A percentile compares a stretch with the other conserved stretches of the same genome.
Conservation (phyloP, 2,329 filamentous ascomycete genomes). For the Penicillium sp. region DNA sequence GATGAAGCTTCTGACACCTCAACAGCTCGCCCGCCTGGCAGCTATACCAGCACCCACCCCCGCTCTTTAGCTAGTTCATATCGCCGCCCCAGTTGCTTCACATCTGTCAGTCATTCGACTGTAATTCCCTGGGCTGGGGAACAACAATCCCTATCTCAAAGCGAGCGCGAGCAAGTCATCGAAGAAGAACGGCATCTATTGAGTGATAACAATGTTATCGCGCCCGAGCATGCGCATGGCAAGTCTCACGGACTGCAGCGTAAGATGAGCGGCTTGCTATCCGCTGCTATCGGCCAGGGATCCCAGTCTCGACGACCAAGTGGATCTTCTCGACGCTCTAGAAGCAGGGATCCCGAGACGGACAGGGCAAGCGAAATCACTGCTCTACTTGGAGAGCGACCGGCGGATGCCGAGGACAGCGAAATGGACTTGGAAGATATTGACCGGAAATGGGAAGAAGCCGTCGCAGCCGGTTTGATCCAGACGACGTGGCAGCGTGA, state of each 20-base stretch:
- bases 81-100: conserved; percentile 73
- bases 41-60: conserved; percentile 35
- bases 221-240: conserved; percentile 47
- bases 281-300: conserved; percentile 14
- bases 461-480: conserved; percentile 75
- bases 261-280: conserved; percentile 27
- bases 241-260: conserved; percentile 21
- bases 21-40: conserved; percentile 43
- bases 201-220: conserved; percentile 58
- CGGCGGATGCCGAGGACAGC: conserved; percentile 43
- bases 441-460: conserved; percentile 78
- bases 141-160: conserved; percentile 48
- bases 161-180: conserved; percentile 54
- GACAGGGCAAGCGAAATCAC: conserved; percentile 46
- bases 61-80: conserved; percentile 64
- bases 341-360: conserved; percentile 9
- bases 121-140: conserved; percentile 56
- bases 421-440: conserved; percentile 56
- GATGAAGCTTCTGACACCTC: conserved; percentile 41
- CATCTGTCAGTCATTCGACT: conserved; percentile 66
- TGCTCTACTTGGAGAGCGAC: conserved; percentile 41
- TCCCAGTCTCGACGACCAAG: conserved; percentile 12
- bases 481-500: conserved; percentile 90
- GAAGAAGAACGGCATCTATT: conserved; percentile 59
- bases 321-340: conserved; percentile 4